Evolutionary conservation across 2,329 filamentous ascomycete genomes (phyloP), one percentile per base, ranked within the genome.

Genomic region (Cladophialophora carrionii): DNA sequence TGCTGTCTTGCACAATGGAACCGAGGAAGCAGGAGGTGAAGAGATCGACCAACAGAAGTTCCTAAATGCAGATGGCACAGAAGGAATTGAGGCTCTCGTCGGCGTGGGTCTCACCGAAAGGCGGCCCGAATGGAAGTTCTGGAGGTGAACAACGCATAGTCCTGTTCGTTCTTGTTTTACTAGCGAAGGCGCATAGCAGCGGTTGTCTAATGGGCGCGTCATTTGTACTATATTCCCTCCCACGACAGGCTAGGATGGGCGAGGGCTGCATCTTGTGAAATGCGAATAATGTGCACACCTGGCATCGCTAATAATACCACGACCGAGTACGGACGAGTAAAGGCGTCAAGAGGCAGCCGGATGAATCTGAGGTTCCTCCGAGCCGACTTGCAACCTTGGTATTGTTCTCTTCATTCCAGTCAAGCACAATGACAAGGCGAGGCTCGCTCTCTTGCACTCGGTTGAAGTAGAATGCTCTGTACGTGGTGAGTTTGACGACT

Each of bases 21-120:
- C 85, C n/a, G 87, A 89, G 43, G 89, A 92, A 70, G 86, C 91
- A 69, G 91, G 91, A 37, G 92, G 92, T 26, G 91, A 95, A 80
- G 93, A 97, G 78, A 98, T 99, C 73, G 91, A 96, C 72, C 84
- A 94, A 73, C 92, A 97, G 64, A 90, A 89, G 73, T 91, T 99
- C 75, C 82, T 98, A 61, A 90, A 88, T 62, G 95, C 92, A 0
- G 86, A 92, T 60, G 93, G 91, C 0, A 90, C 88, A 43, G 89
- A 93, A 61, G 95, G 91, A 0, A 90, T 99, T 22, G 94, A 98
- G 77, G 84, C 85, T 72, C 80, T 99, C 48, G 94, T 97, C 0
- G 93, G 94, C 17, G 91, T 96, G 1, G 87, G 87, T 3, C 83
- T 85, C 26, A 83, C 81, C 0, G 88, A 89, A 54, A 88, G 89